Evolutionary conservation across 495 filamentous ascomycete species (phyloP), one percentile per base, ranked within the genome.

Genomic region (Cercophora newfieldiana): DNA sequence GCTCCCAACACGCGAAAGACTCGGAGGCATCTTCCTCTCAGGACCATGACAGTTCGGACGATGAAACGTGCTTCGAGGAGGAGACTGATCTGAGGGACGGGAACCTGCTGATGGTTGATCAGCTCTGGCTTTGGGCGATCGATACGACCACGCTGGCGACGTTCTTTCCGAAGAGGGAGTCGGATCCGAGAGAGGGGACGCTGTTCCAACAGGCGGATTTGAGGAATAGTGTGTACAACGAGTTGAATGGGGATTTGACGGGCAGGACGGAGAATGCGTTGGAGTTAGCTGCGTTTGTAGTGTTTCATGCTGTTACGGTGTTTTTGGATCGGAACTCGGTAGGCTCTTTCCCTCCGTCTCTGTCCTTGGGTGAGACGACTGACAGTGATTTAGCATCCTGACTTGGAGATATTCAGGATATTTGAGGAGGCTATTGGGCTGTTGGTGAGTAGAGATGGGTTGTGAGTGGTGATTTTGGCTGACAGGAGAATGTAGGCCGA

Each of bases 381-480:
- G 37, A 44, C 37, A 2, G 37, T 44, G 2, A 16, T 44, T 83
- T 79, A 84, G 1, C 83, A 89, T 70, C 80, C 81, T 1, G 86
- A 89, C 48, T 70, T 90, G 1, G 86, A 90, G 64, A 81, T 89
- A 1, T 86, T 90, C 57, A 83, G 87, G 2, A 85, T 90, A 0
- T 89, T 90, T 58, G 88, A 89, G 64, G 87, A 89, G 67, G 88
- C 86, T 16, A 86, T 90, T 24, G 87, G 86, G 1, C 86, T 89
- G 25, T 69, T 90, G 69, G 86, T 88, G 70, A 22, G 71, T 71
- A 5, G 12, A 22, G 19, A 10, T n/a, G 14, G 28, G 4, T 54
- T 14, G 22, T n/a, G 5, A 18, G n/a, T 3, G 7, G 1, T 29
- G n/a, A 63, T 16, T 14, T 48, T 21, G 16, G 28, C 71, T 53